A percentile compares a stretch with the other conserved stretches of the same genome.
These are phyloP conservation scores for Phialemoniopsis sp. DNA, from an alignment of 2,329 filamentous ascomycete genomes.

Conservation along the genomic window DNA sequence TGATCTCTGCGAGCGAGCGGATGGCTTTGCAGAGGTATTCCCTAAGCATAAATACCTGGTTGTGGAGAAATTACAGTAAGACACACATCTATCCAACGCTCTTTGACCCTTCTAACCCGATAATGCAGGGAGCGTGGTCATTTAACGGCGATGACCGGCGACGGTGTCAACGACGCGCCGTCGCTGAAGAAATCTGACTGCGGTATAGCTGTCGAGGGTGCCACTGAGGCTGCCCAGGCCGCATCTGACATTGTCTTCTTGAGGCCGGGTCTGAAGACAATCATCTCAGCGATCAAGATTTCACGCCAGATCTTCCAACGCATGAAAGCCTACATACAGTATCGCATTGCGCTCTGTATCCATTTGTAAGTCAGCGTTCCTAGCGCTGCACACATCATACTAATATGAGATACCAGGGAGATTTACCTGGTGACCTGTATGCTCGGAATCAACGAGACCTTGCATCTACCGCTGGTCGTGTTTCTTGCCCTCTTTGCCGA, in stretches of 20 bases:
- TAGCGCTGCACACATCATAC: too few species aligned
- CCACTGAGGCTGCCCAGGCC: slow-evolving; percentile 67
- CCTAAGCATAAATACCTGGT: slow-evolving; percentile 75
- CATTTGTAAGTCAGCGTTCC: slow-evolving; percentile 38
- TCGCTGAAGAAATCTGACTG: slow-evolving; percentile 72
- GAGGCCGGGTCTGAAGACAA: slow-evolving; percentile 65
- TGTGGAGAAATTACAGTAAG: slow-evolving; percentile 64
- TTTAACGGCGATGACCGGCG: slow-evolving; percentile 72
- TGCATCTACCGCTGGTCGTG: slow-evolving; percentile 68
- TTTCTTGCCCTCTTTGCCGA: slow-evolving; percentile 78
- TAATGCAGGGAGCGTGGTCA: slow-evolving; percentile 45
- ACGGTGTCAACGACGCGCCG: slow-evolving; percentile 72
- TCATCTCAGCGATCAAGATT: slow-evolving; percentile 69
- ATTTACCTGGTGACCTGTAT: slow-evolving; percentile 75
- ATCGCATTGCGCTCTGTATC: slow-evolving; percentile 70
- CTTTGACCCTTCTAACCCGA: slow-evolving; percentile 5
- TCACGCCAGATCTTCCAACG: slow-evolving; percentile 72
- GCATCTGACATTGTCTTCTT: slow-evolving; percentile 72
- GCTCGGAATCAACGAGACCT: slow-evolving; percentile 76
- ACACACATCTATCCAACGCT: too few species aligned
- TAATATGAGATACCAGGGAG: slow-evolving; percentile 28
- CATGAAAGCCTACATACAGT: slow-evolving; percentile 74
- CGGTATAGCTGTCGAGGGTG: slow-evolving; percentile 43
- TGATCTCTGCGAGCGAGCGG: slow-evolving; percentile 71
- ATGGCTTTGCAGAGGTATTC: slow-evolving; percentile 72